Percentiles rank a stretch among this genome's conserved stretches.
phyloP scores from a whole-genome alignment of 768 basidiomycete genomes.

The Mrakia blollopis region DNA sequence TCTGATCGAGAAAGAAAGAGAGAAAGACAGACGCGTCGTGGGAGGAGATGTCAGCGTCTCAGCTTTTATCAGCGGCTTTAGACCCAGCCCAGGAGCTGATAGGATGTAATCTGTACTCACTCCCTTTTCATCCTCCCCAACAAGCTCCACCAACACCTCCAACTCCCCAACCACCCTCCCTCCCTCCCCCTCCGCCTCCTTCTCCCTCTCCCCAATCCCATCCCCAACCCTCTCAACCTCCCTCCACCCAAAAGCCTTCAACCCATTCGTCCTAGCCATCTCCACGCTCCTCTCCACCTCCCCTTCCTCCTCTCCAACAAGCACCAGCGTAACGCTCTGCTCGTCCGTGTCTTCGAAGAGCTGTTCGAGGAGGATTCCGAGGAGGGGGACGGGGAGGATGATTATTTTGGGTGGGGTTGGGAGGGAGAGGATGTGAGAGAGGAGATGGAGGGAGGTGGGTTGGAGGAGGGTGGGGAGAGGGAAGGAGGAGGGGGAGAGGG shows the following conservation, averaged over 20 bases:
- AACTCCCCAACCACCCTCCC: neutral
- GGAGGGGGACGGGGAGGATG: constrained; percentile 61
- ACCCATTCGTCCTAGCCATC: constrained; percentile 56
- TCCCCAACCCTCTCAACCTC: constrained; percentile 19
- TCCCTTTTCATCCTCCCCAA: constrained; percentile 52
- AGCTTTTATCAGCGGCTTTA: too few species aligned
- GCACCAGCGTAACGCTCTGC: constrained; percentile 61
- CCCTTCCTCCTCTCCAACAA: constrained; percentile 58
- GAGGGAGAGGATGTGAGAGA: constrained; percentile 46
- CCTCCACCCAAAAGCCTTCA: constrained; percentile 58
- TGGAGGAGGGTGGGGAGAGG: constrained; percentile 45
- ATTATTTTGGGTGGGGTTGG: constrained; percentile 66
- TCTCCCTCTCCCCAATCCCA: neutral
- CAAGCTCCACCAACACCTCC: constrained; percentile 41
- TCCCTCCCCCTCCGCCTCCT: too few species aligned
- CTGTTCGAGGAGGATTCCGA: constrained; percentile 63
- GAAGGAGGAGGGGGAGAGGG: constrained; percentile 61
- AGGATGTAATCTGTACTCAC: constrained; percentile 31
- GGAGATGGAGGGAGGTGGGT: constrained; percentile 34
- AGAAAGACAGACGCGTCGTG: constrained; percentile 25
- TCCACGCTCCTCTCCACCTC: constrained; percentile 51
- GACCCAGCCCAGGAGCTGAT: too few species aligned
- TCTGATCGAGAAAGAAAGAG: neutral
- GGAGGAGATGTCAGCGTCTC: constrained; percentile 47
- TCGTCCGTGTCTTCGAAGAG: constrained; percentile 61